Conservation (phyloP, 1,284 basidiomycete species). For the Microbotryum scabiosae region DNA sequence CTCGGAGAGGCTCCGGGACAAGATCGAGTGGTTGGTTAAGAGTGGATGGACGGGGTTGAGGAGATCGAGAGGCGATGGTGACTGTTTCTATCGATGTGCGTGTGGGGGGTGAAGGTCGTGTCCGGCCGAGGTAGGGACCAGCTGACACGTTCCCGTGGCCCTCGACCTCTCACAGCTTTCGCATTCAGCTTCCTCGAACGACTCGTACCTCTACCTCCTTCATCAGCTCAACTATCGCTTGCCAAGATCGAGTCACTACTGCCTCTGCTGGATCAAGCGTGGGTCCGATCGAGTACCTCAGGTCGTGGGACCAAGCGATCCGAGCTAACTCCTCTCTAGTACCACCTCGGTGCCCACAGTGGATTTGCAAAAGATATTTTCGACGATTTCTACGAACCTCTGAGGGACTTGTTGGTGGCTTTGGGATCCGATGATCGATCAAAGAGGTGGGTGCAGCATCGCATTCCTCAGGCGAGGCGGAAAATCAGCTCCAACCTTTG, state of each 20-base stretch:
- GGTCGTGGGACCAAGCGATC: too few species aligned
- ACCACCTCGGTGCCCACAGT: constrained; percentile 17
- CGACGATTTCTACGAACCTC: constrained; percentile 49
- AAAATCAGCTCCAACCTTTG: too few species aligned
- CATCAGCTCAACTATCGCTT: constrained; percentile 49
- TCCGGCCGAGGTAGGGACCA: not conserved
- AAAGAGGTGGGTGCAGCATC: too few species aligned
- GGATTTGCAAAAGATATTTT: constrained; percentile 58
- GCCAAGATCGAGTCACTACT: constrained; percentile 51
- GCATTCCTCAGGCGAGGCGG: not conserved
- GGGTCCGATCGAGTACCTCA: too few species aligned
- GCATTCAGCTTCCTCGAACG: constrained; percentile 59
- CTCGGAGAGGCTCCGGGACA: constrained; percentile 52
- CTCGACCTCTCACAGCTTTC: constrained; percentile 47
- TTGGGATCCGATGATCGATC: constrained; percentile 7
- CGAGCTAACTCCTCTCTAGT: too few species aligned
- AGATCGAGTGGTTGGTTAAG: constrained; percentile 54
- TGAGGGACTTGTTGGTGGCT: constrained; percentile 8
- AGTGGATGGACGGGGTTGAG: constrained; percentile 56
- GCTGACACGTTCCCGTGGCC: constrained; percentile 8
- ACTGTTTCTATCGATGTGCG: constrained; percentile 70
- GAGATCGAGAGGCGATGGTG: constrained; percentile 61
- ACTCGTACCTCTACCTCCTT: constrained; percentile 47
- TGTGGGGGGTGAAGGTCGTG: constrained; percentile 9
- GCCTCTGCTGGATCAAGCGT: constrained; percentile 48